Evolutionary conservation across 2,329 filamentous ascomycete species (phyloP).

Genomic region (Verticillium nubilum): DNA sequence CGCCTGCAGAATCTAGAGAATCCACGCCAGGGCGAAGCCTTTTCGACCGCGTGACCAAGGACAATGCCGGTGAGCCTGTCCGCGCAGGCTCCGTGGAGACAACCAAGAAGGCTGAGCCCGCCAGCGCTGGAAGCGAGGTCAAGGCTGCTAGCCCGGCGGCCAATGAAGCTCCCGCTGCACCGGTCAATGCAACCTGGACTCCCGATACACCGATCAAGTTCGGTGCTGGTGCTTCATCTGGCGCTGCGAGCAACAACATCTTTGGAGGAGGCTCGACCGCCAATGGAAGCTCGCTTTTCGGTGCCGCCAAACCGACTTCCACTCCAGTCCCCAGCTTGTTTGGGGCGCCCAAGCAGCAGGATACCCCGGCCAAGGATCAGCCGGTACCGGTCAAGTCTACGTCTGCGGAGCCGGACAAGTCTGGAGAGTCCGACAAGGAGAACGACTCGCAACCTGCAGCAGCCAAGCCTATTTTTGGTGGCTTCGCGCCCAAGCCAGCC

Average conservation of each 20-base stretch:
- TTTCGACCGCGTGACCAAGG: conserved; percentile 50
- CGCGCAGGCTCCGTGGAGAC: conserved; percentile 25
- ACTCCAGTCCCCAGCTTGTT: conserved; percentile 26
- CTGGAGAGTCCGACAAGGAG: conserved; percentile 38
- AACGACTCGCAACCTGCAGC: conserved; percentile 29
- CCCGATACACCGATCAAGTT: conserved; percentile 50
- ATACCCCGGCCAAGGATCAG: conserved; percentile 7
- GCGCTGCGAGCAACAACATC: conserved; percentile 9
- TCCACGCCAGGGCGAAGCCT: conserved; percentile 43
- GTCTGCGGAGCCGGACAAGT: conserved; percentile 19
- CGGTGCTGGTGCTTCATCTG: conserved; percentile 25
- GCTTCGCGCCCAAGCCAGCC: conserved; percentile 17
- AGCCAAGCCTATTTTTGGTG: conserved; percentile 20
- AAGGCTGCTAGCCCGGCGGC: conserved; percentile 23
- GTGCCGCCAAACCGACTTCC: conserved; percentile 25
- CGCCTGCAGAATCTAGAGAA: conserved; percentile 29
- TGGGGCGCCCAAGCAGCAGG: conserved; percentile 23
- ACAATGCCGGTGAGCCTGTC: conserved; percentile 42
- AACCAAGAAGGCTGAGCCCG: conserved; percentile 23
- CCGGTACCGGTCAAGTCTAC: conserved; percentile 11
- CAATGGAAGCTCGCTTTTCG: conserved; percentile 26
- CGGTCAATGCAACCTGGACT: conserved; percentile 42
- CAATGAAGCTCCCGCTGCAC: conserved; percentile 23
- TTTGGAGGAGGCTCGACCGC: conserved; percentile 17
- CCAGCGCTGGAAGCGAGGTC: conserved; percentile 15